Conservation (phyloP, 176 grass and related monocot genomes). For the Cenchrus purpureus region DNA sequence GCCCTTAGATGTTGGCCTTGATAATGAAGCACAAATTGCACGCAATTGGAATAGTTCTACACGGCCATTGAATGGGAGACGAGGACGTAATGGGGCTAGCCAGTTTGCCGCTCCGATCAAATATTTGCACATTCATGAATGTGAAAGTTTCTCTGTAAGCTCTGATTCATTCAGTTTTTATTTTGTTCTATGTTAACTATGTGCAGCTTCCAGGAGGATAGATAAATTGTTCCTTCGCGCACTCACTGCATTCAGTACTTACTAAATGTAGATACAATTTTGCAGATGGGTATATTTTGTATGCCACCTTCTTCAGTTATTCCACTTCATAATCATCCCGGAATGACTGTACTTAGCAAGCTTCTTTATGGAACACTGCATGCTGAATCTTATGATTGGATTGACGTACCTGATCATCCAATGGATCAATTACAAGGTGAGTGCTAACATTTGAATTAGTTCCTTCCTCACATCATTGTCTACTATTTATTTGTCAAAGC, state of each 20-base stretch:
- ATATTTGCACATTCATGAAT: constrained; percentile 96
- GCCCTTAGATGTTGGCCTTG: constrained; percentile 87
- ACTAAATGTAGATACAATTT: constrained; percentile 19
- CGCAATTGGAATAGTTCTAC: constrained; percentile 66
- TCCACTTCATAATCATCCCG: constrained; percentile 98
- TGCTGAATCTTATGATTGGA: constrained; percentile 93
- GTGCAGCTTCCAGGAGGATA: neutral
- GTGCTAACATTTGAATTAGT: constrained; percentile 43
- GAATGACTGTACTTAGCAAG: constrained; percentile 98
- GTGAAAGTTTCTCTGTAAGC: constrained; percentile 90
- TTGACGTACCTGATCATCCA: constrained; percentile 59
- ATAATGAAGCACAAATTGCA: constrained; percentile 82
- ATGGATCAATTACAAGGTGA: constrained; percentile 58
- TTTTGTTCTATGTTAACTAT: constrained; percentile 15
- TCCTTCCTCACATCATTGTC: neutral
- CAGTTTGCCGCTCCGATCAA: constrained; percentile 66
- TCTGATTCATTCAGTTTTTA: constrained; percentile 24
- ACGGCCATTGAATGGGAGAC: constrained; percentile 70
- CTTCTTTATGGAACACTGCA: constrained; percentile 91
- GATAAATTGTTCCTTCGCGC: neutral
- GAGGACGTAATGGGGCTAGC: constrained; percentile 66
- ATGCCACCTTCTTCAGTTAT: constrained; percentile 92
- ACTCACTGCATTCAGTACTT: neutral
- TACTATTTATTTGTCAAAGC: neutral
- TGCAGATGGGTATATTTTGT: constrained; percentile 98